Percentiles rank a stretch among this genome's conserved stretches.
phyloP scores from a whole-genome alignment of 2,329 filamentous ascomycete species.

The Phoma sp. region DNA sequence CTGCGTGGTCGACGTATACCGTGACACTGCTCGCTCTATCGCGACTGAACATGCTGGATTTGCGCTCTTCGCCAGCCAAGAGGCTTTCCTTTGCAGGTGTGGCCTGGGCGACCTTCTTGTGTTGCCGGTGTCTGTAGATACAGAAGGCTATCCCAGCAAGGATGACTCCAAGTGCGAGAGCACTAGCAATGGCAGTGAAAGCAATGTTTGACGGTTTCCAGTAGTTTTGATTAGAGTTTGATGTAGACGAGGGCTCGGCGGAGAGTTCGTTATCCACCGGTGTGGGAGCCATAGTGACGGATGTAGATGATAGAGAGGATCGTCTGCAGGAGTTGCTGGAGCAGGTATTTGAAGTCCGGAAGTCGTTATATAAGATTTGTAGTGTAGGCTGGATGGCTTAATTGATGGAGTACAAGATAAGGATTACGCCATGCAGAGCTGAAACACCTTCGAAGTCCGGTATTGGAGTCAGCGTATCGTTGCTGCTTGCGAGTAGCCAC shows the following conservation, averaged over 20 bases:
- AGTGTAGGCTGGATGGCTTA: slow-evolving; percentile 16
- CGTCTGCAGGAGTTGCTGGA: not conserved
- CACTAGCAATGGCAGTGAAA: slow-evolving; percentile 32
- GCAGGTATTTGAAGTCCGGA: not conserved
- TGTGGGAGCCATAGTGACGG: slow-evolving; percentile 34
- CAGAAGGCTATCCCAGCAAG: slow-evolving; percentile 29
- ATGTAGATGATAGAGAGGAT: not conserved
- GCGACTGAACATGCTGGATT: slow-evolving; percentile 44
- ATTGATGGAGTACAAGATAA: slow-evolving; percentile 19
- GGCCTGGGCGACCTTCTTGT: slow-evolving; percentile 32
- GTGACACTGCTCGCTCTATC: slow-evolving; percentile 38
- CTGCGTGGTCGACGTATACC: slow-evolving; percentile 36
- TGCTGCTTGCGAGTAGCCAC: slow-evolving; percentile 16
- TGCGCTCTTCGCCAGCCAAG: slow-evolving; percentile 39
- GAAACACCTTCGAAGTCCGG: slow-evolving; percentile 20
- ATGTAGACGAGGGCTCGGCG: slow-evolving; percentile 15
- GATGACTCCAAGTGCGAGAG: slow-evolving; percentile 32
- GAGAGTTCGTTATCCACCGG: slow-evolving; percentile 26
- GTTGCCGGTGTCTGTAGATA: slow-evolving; percentile 31
- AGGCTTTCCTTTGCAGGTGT: slow-evolving; percentile 35
- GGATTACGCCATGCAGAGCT: slow-evolving; percentile 28
- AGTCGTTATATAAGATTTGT: slow-evolving; percentile 10
- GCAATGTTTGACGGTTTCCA: slow-evolving; percentile 39
- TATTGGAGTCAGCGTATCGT: slow-evolving; percentile 16
- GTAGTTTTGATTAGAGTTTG: slow-evolving; percentile 24